Evolutionary conservation across 2,329 filamentous ascomycete species (phyloP).

Genomic region (Cercospora sp.): DNA sequence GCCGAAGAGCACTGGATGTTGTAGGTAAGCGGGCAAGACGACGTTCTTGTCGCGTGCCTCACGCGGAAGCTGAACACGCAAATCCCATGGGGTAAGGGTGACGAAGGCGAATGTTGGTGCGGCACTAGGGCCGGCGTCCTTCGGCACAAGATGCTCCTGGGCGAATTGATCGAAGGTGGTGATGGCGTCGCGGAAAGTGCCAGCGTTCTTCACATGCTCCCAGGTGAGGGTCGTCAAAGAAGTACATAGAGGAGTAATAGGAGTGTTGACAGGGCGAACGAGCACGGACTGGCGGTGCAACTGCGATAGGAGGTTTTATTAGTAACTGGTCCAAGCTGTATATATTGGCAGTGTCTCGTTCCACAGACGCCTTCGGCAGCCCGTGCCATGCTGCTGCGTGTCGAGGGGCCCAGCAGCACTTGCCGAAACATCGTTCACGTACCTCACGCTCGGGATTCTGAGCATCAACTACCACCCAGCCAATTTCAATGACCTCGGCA

Average conservation of each 20-base stretch:
- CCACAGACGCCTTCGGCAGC: conserved; percentile 24
- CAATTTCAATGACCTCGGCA: conserved; percentile 97
- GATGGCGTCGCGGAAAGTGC: conserved; percentile 95
- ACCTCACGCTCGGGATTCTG: conserved; percentile 40
- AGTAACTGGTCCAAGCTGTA: conserved; percentile 26
- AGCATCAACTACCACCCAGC: conserved; percentile 73
- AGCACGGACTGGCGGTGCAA: conserved; percentile 93
- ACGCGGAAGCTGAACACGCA: conserved; percentile 93
- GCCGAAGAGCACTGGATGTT: conserved; percentile 97
- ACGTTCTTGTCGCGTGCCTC: conserved; percentile 98
- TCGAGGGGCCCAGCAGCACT: background rate
- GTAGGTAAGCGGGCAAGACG: conserved; percentile 91
- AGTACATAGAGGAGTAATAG: conserved; percentile 96
- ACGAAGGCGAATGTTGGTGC: conserved; percentile 87
- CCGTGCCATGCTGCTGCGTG: conserved; percentile 9
- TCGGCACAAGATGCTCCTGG: conserved; percentile 82
- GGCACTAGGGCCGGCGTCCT: conserved; percentile 62
- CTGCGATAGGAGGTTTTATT: conserved; percentile 51
- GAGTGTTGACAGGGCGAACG: conserved; percentile 97
- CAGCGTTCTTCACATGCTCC: conserved; percentile 97
- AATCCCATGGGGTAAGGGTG: conserved; percentile 96
- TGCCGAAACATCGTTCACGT: conserved; percentile 21
- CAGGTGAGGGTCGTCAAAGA: conserved; percentile 96
- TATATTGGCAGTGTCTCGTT: conserved; percentile 29
- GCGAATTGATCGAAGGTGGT: conserved; percentile 93